phyloP scores from a whole-genome alignment of 176 grass and related monocot species.

The Elymus sibiricus region DNA sequence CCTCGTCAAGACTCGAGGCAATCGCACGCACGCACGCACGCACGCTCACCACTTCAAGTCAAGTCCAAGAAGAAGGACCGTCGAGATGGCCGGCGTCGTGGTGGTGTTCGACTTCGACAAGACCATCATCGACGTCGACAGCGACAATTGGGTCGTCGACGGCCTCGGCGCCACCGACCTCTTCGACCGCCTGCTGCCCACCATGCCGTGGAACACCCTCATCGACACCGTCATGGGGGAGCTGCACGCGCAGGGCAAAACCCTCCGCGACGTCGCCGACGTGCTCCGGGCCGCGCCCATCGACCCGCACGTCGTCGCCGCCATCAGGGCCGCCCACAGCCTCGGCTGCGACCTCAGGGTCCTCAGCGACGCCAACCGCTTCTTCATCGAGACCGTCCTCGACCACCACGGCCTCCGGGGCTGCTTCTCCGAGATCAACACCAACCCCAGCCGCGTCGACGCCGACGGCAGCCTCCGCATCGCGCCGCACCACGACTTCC shows the following conservation, averaged over 20 bases:
- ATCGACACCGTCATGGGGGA: slow-evolving; percentile 81
- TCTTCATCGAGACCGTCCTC: slow-evolving; percentile 87
- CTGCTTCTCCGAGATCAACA: slow-evolving; percentile 84
- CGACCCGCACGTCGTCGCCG: slow-evolving; percentile 42
- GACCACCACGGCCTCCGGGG: slow-evolving; percentile 65
- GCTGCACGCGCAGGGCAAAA: slow-evolving; percentile 40
- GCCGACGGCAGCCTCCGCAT: slow-evolving; percentile 60
- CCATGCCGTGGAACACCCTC: slow-evolving; percentile 85
- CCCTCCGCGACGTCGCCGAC: slow-evolving; percentile 47
- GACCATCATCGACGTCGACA: slow-evolving; percentile 94
- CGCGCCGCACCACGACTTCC: slow-evolving; percentile 56
- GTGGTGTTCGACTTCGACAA: slow-evolving; percentile 94
- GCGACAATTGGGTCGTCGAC: slow-evolving; percentile 82
- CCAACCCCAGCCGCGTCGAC: slow-evolving; percentile 68
- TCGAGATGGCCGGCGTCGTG: slow-evolving; percentile 40
- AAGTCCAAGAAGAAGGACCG: background rate
- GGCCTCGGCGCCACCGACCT: slow-evolving; percentile 49
- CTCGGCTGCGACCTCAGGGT: slow-evolving; percentile 79
- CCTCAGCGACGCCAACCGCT: slow-evolving; percentile 82
- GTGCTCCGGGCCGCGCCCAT: slow-evolving; percentile 41
- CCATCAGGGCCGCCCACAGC: slow-evolving; percentile 49
- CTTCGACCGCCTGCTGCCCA: slow-evolving; percentile 82
- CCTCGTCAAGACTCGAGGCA: background rate
- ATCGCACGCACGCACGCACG: background rate
- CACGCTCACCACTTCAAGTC: background rate